Base-by-base conservation (phyloP, 257 asterid species). In the Penstemon eatonii region DNA sequence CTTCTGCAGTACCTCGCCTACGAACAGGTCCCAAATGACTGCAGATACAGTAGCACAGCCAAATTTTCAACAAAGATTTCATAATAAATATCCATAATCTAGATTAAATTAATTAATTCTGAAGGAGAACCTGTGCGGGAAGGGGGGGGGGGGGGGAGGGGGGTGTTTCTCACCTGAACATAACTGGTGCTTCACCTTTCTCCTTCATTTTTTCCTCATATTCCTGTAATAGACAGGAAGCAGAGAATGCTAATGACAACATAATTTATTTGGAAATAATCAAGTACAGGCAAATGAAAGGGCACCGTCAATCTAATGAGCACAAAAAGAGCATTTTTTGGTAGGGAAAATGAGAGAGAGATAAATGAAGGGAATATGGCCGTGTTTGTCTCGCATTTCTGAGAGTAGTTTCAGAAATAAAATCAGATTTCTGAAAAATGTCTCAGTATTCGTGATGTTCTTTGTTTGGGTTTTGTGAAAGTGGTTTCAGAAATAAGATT, bases 171-270 rank as follows among this genome's bases (percentile, higher is more conserved):
- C 77, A 94, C 99, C 99, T 94, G 83, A 94, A 94, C 99, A 94
- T 94, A 60, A 94, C 97, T 60, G 99, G 96, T 8, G 89, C 71
- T 83, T 94, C 99, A 60, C 99, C 99, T 78, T 94, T 94, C 77
- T 94, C 99, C 77, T 87, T 87, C 78, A 76, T 72, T 78, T 89
- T 94, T 5, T 86, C 96, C 79, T 91, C 97, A 54, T 89, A 89
- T 76, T 94, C 99, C 99, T 94, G 72, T 8, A 78, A 71, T 72
- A 8, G 13, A 5, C 49, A 55, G 46, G 66, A 46, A 72, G 63
- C 12, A 9, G 43, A 63, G 61, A 50, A 63, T 40, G 66, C 63
- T 61, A 56, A 44, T 41, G 59, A 62, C 43, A 61, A 9, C 5
- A 4, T 50, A 10, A 15, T 65, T 72, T 57, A 18, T 50, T 60